Evolutionary conservation across 148 eudicot genomes (phyloP), one percentile per base, ranked within the genome.

Genomic region (Beta vulgaris): DNA sequence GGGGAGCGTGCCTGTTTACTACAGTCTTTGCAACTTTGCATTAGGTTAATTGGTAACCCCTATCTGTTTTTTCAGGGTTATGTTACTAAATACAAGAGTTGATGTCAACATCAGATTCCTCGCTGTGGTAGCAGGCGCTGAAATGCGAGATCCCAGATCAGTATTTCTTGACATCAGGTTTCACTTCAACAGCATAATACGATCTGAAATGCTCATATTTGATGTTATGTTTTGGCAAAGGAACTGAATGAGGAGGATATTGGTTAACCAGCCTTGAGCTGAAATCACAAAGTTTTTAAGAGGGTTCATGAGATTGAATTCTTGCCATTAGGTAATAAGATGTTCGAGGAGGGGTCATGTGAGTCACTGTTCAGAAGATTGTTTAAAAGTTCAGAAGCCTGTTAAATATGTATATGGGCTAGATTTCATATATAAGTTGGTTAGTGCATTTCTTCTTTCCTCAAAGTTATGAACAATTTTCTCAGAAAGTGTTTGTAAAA

Each of bases 81-180:
- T 86, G 92, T 95, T 66, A 86, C 86, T 40, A 95, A 95, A 79
- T 95, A 91, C 88, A 86, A 81, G 84, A 74, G 77, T 31, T 79
- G 79, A 63, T 69, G 25, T 51, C 79, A 3, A 35, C 51, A 57
- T 43, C 44, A 55, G 31, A 68, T 69, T n/a, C 69, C 39, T 6
- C n/a, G 58, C n/a, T 29, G 29, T 14, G 16, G 44, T 61, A 15
- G 18, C 51, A 34, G 44, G 58, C 16, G 14, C 57, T 31, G 40
- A 60, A 29, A 55, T 60, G 21, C 36, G n/a, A 75, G 70, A 48
- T 6, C 61, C 26, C 40, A 42, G 28, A 68, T 40, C 14, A 25
- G 46, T 21, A 13, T 28, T 54, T 16, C 9, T 49, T 29, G 34
- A 36, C 68, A 34, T 13, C 69, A 73, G 77, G 21, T 73, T 35